These are phyloP conservation scores for Rheum nobile DNA, from an alignment of 148 eudicot species.

Conservation along the genomic window DNA sequence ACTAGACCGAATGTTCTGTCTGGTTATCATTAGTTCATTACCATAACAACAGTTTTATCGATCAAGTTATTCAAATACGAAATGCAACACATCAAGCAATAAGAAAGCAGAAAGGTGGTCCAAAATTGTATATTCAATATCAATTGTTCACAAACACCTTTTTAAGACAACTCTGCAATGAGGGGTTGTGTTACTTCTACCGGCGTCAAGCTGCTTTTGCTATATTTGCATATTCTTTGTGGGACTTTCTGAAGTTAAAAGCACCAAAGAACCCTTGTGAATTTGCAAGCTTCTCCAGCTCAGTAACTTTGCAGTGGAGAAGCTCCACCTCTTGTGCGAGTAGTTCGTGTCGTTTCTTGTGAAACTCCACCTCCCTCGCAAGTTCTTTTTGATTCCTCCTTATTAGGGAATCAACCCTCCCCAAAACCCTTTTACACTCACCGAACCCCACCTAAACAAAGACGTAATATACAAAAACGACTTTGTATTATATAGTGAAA, in stretches of 20 bases:
- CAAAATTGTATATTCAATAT: background rate
- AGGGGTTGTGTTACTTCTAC: background rate
- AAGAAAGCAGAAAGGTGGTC: background rate
- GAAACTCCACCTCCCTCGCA: background rate
- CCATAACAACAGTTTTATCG: no score
- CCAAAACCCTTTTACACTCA: background rate
- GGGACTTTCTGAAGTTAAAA: conserved; percentile 25
- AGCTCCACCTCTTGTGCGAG: conserved; percentile 30
- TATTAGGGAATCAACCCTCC: no score
- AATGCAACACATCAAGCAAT: background rate
- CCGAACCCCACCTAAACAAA: no score
- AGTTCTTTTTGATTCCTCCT: background rate
- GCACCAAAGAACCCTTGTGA: conserved; percentile 43
- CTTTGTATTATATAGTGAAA: no score
- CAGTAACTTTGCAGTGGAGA: conserved; percentile 30
- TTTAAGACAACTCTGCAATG: background rate
- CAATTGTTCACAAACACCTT: background rate
- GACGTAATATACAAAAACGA: no score
- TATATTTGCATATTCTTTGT: conserved; percentile 22
- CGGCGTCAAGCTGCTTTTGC: conserved; percentile 28
- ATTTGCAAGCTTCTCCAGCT: conserved; percentile 37
- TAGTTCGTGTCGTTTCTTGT: conserved; percentile 26
- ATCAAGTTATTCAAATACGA: background rate
- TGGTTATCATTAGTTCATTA: no score
- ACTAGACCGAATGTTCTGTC: no score